phyloP scores from a whole-genome alignment of 768 basidiomycete species.

The Mycena albidolilacea region DNA sequence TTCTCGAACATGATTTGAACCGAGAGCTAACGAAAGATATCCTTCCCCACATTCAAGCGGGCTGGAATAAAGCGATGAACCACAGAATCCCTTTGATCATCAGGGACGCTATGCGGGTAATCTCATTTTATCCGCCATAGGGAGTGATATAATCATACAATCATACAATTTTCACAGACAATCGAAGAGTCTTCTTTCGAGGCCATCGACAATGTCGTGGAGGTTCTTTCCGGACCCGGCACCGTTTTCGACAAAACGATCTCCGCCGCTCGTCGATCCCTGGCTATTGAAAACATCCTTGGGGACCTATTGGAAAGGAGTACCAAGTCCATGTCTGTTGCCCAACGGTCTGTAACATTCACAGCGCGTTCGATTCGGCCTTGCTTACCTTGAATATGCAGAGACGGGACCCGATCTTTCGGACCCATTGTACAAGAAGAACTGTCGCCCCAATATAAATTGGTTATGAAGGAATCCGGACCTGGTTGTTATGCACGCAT shows the following conservation, averaged over 20 bases:
- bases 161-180: not conserved
- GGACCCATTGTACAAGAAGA: not conserved
- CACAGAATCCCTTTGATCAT: conserved; percentile 14
- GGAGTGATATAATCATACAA: too few species aligned
- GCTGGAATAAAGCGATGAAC: conserved; percentile 21
- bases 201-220: not conserved
- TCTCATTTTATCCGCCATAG: not conserved
- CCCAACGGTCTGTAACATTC: conserved; percentile 20
- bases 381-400: not conserved
- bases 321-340: not conserved
- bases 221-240: not conserved
- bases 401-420: conserved; percentile 26
- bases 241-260: not conserved
- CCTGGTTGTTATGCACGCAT: not conserved
- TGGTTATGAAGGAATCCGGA: not conserved
- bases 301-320: not conserved
- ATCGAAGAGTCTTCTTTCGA: not conserved
- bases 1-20: conserved; percentile 11
- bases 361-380: not conserved
- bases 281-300: conserved; percentile 9
- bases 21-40: conserved; percentile 8
- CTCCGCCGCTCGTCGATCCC: not conserved
- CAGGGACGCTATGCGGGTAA: not conserved
- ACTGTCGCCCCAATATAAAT: conserved; percentile 9
- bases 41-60: conserved; percentile 12